These are phyloP conservation scores for Sindora glabra DNA, from an alignment of 306 rosid genomes.

Conservation along the genomic window DNA sequence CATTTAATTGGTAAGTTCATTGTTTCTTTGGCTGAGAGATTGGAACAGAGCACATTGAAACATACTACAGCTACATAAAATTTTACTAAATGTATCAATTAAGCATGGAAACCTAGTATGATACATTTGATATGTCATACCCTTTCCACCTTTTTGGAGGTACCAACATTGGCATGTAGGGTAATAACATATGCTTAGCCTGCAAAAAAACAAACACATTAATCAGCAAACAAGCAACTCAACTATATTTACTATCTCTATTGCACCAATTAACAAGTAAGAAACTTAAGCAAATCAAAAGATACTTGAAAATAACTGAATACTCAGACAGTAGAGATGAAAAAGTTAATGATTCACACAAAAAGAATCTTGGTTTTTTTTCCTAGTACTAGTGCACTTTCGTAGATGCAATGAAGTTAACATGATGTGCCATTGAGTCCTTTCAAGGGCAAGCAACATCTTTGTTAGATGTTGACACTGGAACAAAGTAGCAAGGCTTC, in stretches of 20 bases:
- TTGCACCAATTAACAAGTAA: neutral
- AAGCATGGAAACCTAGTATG: conserved; percentile 12
- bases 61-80: neutral
- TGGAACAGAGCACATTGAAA: conserved; percentile 4
- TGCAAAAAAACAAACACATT: conserved; percentile 34
- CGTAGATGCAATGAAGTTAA: conserved; percentile 4
- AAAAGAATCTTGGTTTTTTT: neutral
- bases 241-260: neutral
- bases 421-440: neutral
- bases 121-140: conserved; percentile 31
- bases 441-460: neutral
- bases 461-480: neutral
- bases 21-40: neutral
- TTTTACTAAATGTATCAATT: conserved; percentile 1
- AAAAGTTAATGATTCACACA: conserved; percentile 1
- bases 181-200: conserved; percentile 72
- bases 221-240: conserved; percentile 10
- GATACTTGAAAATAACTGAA: neutral
- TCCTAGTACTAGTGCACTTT: neutral
- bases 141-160: conserved; percentile 91
- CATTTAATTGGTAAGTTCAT: neutral
- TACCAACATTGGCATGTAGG: conserved; percentile 79
- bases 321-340: neutral
- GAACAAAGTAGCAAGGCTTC: neutral
- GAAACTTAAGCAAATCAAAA: conserved; percentile 12